Percentiles rank a stretch among this genome's conserved stretches.
Evolutionary conservation across 768 basidiomycete species (phyloP).

Genomic region (Calocybe cyanea): DNA sequence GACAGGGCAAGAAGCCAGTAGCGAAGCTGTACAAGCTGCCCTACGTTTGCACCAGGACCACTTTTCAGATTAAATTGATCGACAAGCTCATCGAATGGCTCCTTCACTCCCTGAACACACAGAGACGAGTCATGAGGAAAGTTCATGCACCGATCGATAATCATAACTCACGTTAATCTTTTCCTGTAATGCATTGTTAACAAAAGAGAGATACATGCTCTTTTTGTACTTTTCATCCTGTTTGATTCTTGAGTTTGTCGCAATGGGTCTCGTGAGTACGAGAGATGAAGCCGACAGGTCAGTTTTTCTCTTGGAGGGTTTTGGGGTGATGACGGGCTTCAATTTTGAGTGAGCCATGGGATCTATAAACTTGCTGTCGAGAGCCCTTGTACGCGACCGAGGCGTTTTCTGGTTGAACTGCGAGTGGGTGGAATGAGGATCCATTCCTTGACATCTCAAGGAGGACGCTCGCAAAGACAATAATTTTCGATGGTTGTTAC

Average conservation of each 20-base stretch:
- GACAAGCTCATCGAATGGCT: conserved; percentile 85
- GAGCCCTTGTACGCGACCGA: conserved; percentile 57
- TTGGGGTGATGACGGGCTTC: conserved; percentile 35
- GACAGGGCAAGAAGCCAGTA: conserved; percentile 85
- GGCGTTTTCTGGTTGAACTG: conserved; percentile 75
- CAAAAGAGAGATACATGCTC: conserved; percentile 82
- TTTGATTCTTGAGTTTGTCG: conserved; percentile 74
- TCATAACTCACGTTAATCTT: conserved; percentile 55
- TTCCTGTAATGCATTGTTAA: conserved; percentile 76
- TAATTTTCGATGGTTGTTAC: conserved; percentile 18
- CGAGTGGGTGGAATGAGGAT: conserved; percentile 70
- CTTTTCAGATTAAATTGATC: conserved; percentile 71
- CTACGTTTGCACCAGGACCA: conserved; percentile 23
- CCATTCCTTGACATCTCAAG: conserved; percentile 43
- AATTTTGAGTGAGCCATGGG: conserved; percentile 25
- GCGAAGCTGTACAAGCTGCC: conserved; percentile 56
- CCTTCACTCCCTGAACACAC: conserved; percentile 59
- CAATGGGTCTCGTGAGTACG: conserved; percentile 54
- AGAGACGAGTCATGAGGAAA: conserved; percentile 11
- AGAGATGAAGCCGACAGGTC: conserved; percentile 22
- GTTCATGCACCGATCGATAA: conserved; percentile 8
- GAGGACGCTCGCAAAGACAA: conserved; percentile 5
- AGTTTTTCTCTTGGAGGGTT: conserved; percentile 27
- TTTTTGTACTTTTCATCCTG: conserved; percentile 73
- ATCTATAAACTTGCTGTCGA: conserved; percentile 44